Conservation (phyloP, 345 rosid species). For the Hibiscus mutabilis region DNA sequence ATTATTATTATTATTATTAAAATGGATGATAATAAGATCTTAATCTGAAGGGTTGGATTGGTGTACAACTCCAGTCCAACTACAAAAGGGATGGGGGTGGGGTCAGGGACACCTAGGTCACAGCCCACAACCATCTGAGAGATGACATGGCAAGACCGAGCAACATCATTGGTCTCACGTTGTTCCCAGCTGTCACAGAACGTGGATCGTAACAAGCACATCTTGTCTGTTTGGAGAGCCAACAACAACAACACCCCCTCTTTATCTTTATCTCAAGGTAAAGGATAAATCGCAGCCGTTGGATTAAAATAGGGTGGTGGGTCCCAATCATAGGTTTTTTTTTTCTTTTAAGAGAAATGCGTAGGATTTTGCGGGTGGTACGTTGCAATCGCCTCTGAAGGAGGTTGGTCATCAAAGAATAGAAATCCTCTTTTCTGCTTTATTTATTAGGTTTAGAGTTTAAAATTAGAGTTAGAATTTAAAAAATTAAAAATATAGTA, state of each 20-base stretch:
- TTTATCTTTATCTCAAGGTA: neutral
- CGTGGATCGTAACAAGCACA: neutral
- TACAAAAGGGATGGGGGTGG: neutral
- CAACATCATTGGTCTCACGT: conserved; percentile 58
- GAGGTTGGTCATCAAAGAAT: conserved; percentile 8
- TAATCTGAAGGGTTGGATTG: neutral
- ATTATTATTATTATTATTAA: no score
- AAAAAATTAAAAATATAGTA: no score
- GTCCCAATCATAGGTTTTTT: conserved; percentile 1
- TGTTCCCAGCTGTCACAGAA: conserved; percentile 49
- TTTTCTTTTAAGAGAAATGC: no score
- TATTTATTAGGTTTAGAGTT: no score
- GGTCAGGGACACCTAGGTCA: conserved; percentile 18
- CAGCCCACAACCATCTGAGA: conserved; percentile 19
- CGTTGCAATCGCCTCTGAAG: conserved; percentile 31
- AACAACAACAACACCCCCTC: no score
- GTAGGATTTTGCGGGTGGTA: conserved; percentile 30
- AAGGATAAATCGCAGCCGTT: conserved; percentile 29
- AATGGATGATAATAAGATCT: neutral
- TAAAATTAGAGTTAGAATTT: no score
- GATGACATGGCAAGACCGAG: conserved; percentile 43
- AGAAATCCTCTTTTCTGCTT: no score
- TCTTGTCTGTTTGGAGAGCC: neutral
- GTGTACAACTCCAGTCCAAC: neutral
- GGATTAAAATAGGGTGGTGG: conserved; percentile 17